Evolutionary conservation across 2,329 filamentous ascomycete species (phyloP).

Genomic region (Fusarium sp.): DNA sequence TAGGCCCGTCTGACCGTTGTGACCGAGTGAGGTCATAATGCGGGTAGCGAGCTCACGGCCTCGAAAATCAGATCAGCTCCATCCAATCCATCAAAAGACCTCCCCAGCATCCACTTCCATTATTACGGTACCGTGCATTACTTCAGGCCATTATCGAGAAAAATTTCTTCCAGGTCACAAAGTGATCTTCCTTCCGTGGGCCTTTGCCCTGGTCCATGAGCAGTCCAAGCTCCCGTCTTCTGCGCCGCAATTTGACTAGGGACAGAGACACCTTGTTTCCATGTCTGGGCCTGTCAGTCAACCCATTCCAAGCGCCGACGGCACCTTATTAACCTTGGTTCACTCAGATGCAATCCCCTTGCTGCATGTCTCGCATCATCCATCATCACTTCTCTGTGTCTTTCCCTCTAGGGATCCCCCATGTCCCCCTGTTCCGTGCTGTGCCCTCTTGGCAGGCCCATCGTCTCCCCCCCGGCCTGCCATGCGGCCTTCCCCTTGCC

Average conservation of each 20-base stretch:
- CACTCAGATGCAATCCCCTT: constrained; percentile 9
- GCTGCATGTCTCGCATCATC: constrained; percentile 42
- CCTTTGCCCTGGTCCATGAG: background rate
- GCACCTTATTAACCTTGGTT: background rate
- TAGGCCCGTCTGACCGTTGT: constrained; percentile 12
- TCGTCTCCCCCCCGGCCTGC: constrained; percentile 32
- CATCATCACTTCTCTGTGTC: constrained; percentile 15
- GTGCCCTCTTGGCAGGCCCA: constrained; percentile 30
- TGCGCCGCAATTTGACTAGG: background rate
- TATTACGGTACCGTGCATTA: background rate
- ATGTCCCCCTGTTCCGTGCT: constrained; percentile 38
- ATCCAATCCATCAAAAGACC: background rate
- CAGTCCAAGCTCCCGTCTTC: constrained; percentile 2
- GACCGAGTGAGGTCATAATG: constrained; percentile 35
- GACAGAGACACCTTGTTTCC: background rate
- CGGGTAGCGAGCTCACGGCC: constrained; percentile 25
- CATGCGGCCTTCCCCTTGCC: constrained; percentile 27
- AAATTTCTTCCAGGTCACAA: constrained; percentile 1
- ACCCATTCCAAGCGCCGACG: constrained; percentile 14
- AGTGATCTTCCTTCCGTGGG: background rate
- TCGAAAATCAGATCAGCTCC: constrained; percentile 30
- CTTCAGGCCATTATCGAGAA: constrained; percentile 8
- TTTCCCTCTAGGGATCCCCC: constrained; percentile 26
- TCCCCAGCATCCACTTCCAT: constrained; percentile 3
- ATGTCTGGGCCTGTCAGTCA: background rate